Evolutionary conservation across 2,329 filamentous ascomycete species (phyloP), one percentile per base, ranked within the genome.

Genomic region (Fusarium sp.): DNA sequence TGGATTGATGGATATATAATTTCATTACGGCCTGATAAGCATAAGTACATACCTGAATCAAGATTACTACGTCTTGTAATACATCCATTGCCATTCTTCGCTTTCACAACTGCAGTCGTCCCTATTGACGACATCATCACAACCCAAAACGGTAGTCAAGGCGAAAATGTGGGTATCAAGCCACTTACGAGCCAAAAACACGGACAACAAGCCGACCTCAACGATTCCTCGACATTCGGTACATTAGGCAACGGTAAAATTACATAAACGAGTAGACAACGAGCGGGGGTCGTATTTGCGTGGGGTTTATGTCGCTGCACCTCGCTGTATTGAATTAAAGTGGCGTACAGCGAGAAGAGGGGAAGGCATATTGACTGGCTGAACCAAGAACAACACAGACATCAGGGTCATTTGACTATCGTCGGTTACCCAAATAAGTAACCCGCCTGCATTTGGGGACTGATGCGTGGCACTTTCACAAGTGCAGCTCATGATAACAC

Each of bases 351-450:
- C 43, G 7, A 25, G 16, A 52, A 56, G 58, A 72, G 67, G 63
- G 71, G 68, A 65, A 43, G 10, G 3, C 6, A 52, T 33, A 30
- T 23, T 38, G 35, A 67, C 40, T 52, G 43, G 33, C 3, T 28
- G 1, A 23, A 43, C 38, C 28, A 13, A 43, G 42, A n/a, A 71
- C 61, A 62, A 40, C 38, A 47, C 68, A 71, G 28, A 47, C 37
- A 25, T 54, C 15, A 19, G 37, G n/a, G 63, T 73, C 71, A 74
- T 23, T 74, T 74, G 71, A 64, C 37, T 21, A 13, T 47, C 8
- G 6, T 25, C 16, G 21, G 13, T 64, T 61, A 12, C 71, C 43
- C 0, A 11, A 44, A 25, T 4, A 1, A n/a, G 62, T 21, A 74
- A 56, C 33, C 58, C 59, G 59, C 25, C 12, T 66, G 43, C 56